These are phyloP conservation scores for Camelina laxa DNA, from an alignment of 345 rosid genomes.

Conservation along the genomic window DNA sequence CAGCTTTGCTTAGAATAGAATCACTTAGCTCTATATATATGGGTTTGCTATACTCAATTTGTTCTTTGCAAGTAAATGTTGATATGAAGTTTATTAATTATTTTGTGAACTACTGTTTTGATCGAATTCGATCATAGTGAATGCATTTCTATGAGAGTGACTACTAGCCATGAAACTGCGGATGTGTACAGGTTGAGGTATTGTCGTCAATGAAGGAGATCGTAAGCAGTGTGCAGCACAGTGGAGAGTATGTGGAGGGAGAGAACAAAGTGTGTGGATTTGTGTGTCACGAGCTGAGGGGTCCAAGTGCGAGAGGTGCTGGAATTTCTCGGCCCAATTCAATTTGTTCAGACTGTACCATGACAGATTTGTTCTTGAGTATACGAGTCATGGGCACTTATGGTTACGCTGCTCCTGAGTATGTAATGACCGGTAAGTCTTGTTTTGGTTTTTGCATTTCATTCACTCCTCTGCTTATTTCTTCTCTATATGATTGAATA, in stretches of 20 bases:
- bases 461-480: not conserved
- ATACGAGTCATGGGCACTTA: slow-evolving; percentile 81
- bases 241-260: slow-evolving; percentile 66
- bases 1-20: not conserved
- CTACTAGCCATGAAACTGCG: slow-evolving; percentile 15
- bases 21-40: not conserved
- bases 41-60: not conserved
- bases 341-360: too few relatives aligned
- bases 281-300: slow-evolving; percentile 84
- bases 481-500: not conserved
- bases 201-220: slow-evolving; percentile 49
- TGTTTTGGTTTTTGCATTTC: not conserved
- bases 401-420: slow-evolving; percentile 93
- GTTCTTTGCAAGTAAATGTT: too few relatives aligned
- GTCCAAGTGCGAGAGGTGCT: slow-evolving; percentile 89
- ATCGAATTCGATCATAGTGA: not conserved
- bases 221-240: slow-evolving; percentile 48
- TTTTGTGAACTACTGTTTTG: too few relatives aligned
- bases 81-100: too few relatives aligned
- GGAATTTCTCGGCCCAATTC: slow-evolving; percentile 68
- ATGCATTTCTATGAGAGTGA: not conserved
- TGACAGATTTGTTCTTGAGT: too few relatives aligned
- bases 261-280: slow-evolving; percentile 64
- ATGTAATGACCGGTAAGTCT: slow-evolving; percentile 85
- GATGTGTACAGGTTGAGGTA: slow-evolving; percentile 67